These are phyloP conservation scores for Pseudotsuga menziesii DNA, from an alignment of 75 land plant genomes.

Conservation along the genomic window DNA sequence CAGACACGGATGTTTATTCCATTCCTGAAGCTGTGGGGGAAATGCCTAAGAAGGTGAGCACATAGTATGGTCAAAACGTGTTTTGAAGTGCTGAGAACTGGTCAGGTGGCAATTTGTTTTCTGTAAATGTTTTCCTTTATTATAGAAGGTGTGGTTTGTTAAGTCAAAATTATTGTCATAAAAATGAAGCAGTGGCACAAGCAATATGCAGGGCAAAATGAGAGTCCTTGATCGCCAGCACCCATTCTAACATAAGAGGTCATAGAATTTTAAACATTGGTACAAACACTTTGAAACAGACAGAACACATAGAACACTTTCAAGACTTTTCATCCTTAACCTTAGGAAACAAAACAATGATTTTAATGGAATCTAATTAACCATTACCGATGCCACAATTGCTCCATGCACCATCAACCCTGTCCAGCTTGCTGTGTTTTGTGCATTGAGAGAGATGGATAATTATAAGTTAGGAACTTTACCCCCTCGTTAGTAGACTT, in stretches of 20 bases:
- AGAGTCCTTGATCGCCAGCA: neutral
- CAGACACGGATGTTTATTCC: constrained; percentile 94
- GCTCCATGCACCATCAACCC: neutral
- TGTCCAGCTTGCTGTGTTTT: neutral
- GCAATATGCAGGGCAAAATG: neutral
- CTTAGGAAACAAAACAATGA: neutral
- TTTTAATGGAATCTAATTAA: neutral
- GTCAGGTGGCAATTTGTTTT: neutral
- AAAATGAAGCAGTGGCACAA: neutral
- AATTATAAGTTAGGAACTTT: neutral
- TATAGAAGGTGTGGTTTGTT: neutral
- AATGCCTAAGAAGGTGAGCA: constrained; percentile 85
- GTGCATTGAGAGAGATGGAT: neutral
- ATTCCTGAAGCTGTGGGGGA: constrained; percentile 87
- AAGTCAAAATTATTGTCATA: neutral
- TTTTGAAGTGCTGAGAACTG: neutral
- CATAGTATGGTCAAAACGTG: neutral
- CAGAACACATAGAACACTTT: neutral
- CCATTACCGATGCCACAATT: neutral
- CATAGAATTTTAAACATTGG: neutral
- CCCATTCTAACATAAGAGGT: neutral
- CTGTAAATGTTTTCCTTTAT: neutral
- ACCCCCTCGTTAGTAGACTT: neutral
- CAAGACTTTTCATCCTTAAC: neutral
- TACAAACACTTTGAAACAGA: neutral